Evolutionary conservation across 1,284 basidiomycete species (phyloP).

Genomic region (Moesziomyces antarcticus): DNA sequence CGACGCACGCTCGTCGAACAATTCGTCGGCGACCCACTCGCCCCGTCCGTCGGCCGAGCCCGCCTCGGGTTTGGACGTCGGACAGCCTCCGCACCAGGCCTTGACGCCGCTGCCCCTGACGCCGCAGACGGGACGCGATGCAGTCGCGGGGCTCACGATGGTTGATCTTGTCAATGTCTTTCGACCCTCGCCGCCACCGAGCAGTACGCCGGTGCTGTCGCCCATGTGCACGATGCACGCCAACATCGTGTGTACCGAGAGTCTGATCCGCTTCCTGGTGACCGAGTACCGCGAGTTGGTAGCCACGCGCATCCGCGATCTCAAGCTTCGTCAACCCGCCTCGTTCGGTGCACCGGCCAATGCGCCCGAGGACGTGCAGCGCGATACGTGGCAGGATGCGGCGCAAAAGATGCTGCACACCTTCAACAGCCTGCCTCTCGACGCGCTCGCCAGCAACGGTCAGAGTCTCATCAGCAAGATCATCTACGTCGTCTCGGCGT

Average conservation of each 20-base stretch:
- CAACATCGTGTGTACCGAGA: conserved; percentile 54
- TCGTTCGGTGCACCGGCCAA: not conserved
- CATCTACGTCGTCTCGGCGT: conserved; percentile 40
- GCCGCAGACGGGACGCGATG: not conserved
- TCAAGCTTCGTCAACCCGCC: conserved; percentile 14
- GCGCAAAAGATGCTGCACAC: conserved; percentile 37
- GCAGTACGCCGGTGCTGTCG: conserved; percentile 29
- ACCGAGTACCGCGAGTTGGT: conserved; percentile 50
- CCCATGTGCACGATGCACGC: conserved; percentile 57
- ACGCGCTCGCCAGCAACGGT: conserved; percentile 51
- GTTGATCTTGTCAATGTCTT: conserved; percentile 47
- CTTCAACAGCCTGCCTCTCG: conserved; percentile 45
- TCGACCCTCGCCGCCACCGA: conserved; percentile 39
- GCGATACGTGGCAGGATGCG: conserved; percentile 40
- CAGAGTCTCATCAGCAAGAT: conserved; percentile 49
- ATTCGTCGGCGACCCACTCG: conserved; percentile 23
- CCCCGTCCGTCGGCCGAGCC: conserved; percentile 1
- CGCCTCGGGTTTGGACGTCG: conserved; percentile 1
- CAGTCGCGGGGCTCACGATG: conserved; percentile 7
- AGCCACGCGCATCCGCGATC: conserved; percentile 18
- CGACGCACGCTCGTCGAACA: conserved; percentile 20
- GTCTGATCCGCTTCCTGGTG: conserved; percentile 49
- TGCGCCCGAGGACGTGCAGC: conserved; percentile 7
- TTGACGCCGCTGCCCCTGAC: conserved; percentile 5
- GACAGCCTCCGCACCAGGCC: conserved; percentile 16